These are phyloP conservation scores for Metschnikowia santaceciliae DNA, from an alignment of 805 yeast genomes.

Conservation along the genomic window DNA sequence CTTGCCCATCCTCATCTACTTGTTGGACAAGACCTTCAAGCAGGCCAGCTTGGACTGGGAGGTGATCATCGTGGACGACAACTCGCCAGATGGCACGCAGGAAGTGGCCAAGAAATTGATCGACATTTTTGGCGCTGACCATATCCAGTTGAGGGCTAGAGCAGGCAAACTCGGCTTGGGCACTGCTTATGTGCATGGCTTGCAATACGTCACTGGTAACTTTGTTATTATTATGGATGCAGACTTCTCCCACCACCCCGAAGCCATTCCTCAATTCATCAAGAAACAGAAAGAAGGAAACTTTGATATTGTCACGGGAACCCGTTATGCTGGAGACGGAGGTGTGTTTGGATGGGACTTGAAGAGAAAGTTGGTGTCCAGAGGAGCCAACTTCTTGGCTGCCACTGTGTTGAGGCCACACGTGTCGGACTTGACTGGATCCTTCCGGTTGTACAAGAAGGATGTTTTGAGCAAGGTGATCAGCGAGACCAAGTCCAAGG, in stretches of 20 bases:
- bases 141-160: constrained; percentile 63
- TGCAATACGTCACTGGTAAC: constrained; percentile 66
- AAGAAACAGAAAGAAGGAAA: constrained; percentile 51
- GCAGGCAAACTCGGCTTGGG: constrained; percentile 78
- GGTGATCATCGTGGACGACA: constrained; percentile 71
- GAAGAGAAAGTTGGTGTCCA: constrained; percentile 69
- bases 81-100: constrained; percentile 81
- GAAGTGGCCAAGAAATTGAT: constrained; percentile 61
- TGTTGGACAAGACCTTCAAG: constrained; percentile 63
- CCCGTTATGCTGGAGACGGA: constrained; percentile 76
- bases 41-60: constrained; percentile 65
- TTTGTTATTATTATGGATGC: constrained; percentile 82
- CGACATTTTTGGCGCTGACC: constrained; percentile 54
- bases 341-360: constrained; percentile 85
- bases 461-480: constrained; percentile 63
- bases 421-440: constrained; percentile 73
- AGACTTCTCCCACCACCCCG: constrained; percentile 79
- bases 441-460: constrained; percentile 71
- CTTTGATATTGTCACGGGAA: constrained; percentile 54
- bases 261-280: constrained; percentile 73
- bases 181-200: constrained; percentile 77
- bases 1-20: constrained; percentile 64
- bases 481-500: constrained; percentile 65
- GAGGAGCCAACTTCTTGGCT: constrained; percentile 80
- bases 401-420: constrained; percentile 65